Base-by-base conservation (phyloP, 2,329 filamentous ascomycete genomes). In the Bipolaris zeicola region DNA sequence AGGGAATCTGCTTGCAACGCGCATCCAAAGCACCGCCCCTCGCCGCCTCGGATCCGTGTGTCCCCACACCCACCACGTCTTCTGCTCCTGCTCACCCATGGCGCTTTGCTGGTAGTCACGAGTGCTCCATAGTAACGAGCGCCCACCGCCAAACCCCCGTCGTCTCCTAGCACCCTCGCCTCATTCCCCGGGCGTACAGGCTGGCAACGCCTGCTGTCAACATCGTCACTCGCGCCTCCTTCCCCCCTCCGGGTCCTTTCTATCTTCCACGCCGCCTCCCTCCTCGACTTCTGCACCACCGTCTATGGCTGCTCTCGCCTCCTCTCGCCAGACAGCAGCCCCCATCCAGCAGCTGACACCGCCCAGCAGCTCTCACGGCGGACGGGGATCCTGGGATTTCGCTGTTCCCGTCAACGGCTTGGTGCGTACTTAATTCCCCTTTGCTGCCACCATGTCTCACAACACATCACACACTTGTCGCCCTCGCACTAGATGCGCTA, bases 361-460 rank as follows among this genome's bases (percentile, higher is more conserved):
- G 47, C 76, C 76, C 33, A 75, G 69, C 60, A 77, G 74, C 58
- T 72, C 75, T 11, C 74, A 78, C 70, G 74, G 74, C 58, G 72
- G 62, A 43, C 60, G 70, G 53, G 70, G 66, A 55, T 66, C 68
- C 47, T 77, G 76, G 74, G 74, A 77, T 46, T 73, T 72, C 60
- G 75, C 76, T 39, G 76, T 77, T 45, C 75, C 76, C 54, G 49
- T 77, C 44, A 67, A 71, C 56, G 60, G 71, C 47, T 59, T 68
- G 67, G 76, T 77, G 61, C 61, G 75, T 76, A 64, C 48, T 16
- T 48, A 46, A 41, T 14, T 14, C 16, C 52, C 18, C 41, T 20
- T 43, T 37, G 31, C 53, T 38, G 50, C 50, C 38, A 45, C 45
- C 48, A 54, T 31, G 50, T 42, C 55, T 62, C 64, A 63, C 58